These are phyloP conservation scores for Sporothrix euskadiensis DNA, from an alignment of 2,329 filamentous ascomycete genomes.

Conservation along the genomic window DNA sequence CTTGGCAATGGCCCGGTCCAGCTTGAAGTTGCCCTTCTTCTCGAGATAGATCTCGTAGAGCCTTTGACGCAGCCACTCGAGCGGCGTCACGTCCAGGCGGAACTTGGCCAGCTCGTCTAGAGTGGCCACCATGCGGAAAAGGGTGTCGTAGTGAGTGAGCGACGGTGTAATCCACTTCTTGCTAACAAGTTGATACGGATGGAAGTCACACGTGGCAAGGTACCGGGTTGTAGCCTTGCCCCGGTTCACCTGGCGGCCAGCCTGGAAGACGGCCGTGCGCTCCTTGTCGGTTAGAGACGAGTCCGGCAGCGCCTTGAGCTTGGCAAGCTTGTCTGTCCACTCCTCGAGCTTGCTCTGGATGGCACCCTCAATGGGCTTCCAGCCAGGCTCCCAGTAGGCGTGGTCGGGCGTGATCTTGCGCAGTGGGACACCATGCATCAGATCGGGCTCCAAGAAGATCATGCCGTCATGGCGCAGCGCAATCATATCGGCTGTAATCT, in stretches of 20 bases:
- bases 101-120: slow-evolving; percentile 57
- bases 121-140: slow-evolving; percentile 57
- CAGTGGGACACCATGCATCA: slow-evolving; percentile 55
- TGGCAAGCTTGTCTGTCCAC: slow-evolving; percentile 53
- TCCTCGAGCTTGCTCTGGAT: slow-evolving; percentile 49
- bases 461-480: slow-evolving; percentile 51
- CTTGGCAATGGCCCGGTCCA: slow-evolving; percentile 53
- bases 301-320: slow-evolving; percentile 42
- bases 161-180: slow-evolving; percentile 52
- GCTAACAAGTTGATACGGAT: slow-evolving; percentile 57
- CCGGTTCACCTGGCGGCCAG: slow-evolving; percentile 58
- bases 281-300: slow-evolving; percentile 38
- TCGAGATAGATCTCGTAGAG: slow-evolving; percentile 51
- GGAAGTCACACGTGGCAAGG: slow-evolving; percentile 52
- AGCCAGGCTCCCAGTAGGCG: slow-evolving; percentile 58
- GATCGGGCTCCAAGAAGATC: slow-evolving; percentile 53
- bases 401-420: slow-evolving; percentile 52
- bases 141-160: slow-evolving; percentile 56
- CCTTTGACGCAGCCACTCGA: slow-evolving; percentile 60
- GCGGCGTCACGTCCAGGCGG: slow-evolving; percentile 52
- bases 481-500: slow-evolving; percentile 51
- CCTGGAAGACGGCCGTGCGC: slow-evolving; percentile 52
- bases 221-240: slow-evolving; percentile 56
- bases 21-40: slow-evolving; percentile 51
- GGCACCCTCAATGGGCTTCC: slow-evolving; percentile 49